Evolutionary conservation across 176 grass and related monocot genomes (phyloP).

Genomic region (Typha latifolia): DNA sequence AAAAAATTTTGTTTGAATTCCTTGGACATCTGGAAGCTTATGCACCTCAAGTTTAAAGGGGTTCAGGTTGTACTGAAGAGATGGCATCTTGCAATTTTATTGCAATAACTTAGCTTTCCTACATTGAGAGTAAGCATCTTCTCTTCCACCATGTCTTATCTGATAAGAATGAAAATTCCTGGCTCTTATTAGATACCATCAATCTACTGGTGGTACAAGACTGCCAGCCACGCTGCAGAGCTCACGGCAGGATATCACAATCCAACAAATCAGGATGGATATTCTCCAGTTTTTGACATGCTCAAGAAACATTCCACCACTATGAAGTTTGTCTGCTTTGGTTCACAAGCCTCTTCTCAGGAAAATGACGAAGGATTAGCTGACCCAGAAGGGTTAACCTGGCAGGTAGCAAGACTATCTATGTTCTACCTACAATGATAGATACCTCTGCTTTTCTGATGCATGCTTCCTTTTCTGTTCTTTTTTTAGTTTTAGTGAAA

Average conservation of each 20-base stretch:
- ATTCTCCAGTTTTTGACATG: slow-evolving; percentile 62
- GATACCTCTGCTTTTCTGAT: too few species aligned
- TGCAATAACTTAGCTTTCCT: too few species aligned
- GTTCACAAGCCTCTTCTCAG: slow-evolving; percentile 29
- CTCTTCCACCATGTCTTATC: too few species aligned
- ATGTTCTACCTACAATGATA: neutral
- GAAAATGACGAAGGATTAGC: slow-evolving; percentile 41
- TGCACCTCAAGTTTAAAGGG: too few species aligned
- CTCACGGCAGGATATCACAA: slow-evolving; percentile 93
- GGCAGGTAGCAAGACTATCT: slow-evolving; percentile 54
- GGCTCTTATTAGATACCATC: slow-evolving; percentile 55
- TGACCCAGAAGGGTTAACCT: slow-evolving; percentile 60
- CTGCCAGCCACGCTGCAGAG: slow-evolving; percentile 76
- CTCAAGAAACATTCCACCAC: slow-evolving; percentile 65
- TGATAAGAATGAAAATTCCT: neutral
- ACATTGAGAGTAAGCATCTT: too few species aligned
- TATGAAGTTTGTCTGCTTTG: slow-evolving; percentile 59
- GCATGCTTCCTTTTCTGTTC: neutral
- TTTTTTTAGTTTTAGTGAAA: neutral
- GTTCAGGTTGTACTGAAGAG: too few species aligned
- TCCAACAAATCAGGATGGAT: slow-evolving; percentile 77
- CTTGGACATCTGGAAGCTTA: too few species aligned
- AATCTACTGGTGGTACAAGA: slow-evolving; percentile 81
- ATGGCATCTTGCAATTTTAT: too few species aligned
- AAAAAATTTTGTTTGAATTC: too few species aligned